Evolutionary conservation across 1,284 basidiomycete species (phyloP), one percentile per base, ranked within the genome.

Genomic region (Malassezia globosa): DNA sequence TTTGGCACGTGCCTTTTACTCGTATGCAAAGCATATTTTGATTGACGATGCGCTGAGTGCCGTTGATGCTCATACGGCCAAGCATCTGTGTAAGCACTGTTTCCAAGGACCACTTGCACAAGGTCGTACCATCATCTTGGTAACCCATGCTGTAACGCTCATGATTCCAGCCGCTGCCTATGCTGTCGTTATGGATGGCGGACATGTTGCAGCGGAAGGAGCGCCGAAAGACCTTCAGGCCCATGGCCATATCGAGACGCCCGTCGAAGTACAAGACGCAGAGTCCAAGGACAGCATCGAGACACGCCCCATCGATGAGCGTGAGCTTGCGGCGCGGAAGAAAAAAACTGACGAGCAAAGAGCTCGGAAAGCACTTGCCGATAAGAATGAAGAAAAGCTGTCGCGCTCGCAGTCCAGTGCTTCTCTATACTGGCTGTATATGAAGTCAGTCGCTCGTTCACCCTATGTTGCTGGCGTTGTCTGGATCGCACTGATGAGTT

Each of bases 1-100:
- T 6, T 54, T 69, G 6, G 90, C 90, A 19, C 82, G 92, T 48
- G 90, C 92, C 1, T 81, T 96, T 22, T 97, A 96, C 73, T 90
- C 86, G 44, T 78, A 87, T 24, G 90, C 92, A 7, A 82, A 83
- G 0, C 76, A 85, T 21, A 74, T 96, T 0, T 76, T 94, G 37
- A 75, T 96, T 34, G 92, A 97, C 63, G 92, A 97, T 64, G 85
- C 90, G 45, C 75, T 92, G 11, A 82, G 84, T 0, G 86, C 87
- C 1, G 85, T 92, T 7, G 87, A 92, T 71, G 85, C 86, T 73
- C 85, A 88, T 63, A 87, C 85, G 2, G 84, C 84, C 35, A 80
- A 82, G 55, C 82, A 80, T 65, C 71, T 86, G 23, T 75, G 83
- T n/a, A 81, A 79, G 62, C 68, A 85, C 31, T 75, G 83, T 8